Conservation (phyloP, 371 early-diverging fungal species). For the Mortierella sp. region DNA sequence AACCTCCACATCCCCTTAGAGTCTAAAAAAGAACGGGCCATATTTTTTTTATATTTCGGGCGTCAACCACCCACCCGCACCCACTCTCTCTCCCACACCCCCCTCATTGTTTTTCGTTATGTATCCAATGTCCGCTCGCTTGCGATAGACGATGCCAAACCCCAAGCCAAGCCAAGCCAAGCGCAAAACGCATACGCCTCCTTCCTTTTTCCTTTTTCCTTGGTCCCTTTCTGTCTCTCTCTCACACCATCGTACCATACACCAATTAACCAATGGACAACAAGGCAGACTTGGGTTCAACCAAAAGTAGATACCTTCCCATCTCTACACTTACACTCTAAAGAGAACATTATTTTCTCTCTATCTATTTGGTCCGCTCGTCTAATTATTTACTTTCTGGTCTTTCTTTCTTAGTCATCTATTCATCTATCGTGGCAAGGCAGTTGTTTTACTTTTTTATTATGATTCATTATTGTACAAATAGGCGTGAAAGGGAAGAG, state of each 20-base stretch:
- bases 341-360: conserved; percentile 11
- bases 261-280: neutral
- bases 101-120: neutral
- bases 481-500: neutral
- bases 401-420: neutral
- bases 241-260: neutral
- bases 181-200: neutral
- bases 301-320: neutral
- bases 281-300: neutral
- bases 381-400: neutral
- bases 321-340: conserved; percentile 6
- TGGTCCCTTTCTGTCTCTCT: neutral
- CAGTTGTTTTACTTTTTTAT: neutral
- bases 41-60: neutral
- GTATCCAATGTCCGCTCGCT: neutral
- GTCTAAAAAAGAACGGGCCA: conserved; percentile 3
- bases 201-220: neutral
- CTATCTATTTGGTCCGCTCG: neutral
- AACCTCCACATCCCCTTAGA: neutral
- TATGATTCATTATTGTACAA: neutral
- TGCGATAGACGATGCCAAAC: neutral
- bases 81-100: neutral
- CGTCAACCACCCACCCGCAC: neutral
- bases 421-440: neutral
- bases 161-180: neutral